These are phyloP conservation scores for Echites panduratus DNA, from an alignment of 257 asterid species.

Conservation along the genomic window DNA sequence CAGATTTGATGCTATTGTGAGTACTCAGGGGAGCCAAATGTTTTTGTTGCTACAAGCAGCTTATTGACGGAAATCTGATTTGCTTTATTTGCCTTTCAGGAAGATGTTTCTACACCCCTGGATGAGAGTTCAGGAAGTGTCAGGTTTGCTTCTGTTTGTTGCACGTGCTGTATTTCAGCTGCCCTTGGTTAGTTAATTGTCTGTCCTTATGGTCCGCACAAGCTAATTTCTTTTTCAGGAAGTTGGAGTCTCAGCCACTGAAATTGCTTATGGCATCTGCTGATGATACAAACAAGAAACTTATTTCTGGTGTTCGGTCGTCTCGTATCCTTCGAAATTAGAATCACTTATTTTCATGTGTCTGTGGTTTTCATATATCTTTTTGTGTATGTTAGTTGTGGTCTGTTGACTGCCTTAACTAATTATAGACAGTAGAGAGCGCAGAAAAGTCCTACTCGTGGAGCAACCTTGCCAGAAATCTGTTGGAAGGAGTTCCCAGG, in stretches of 20 bases:
- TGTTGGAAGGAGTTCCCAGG: slow-evolving; percentile 55
- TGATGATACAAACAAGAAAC: slow-evolving; percentile 71
- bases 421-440: slow-evolving; percentile 62
- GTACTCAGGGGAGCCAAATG: slow-evolving; percentile 21
- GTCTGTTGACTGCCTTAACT: slow-evolving; percentile 46
- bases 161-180: slow-evolving; percentile 10
- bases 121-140: slow-evolving; percentile 46
- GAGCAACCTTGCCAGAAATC: slow-evolving; percentile 84
- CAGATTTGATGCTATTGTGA: slow-evolving; percentile 46
- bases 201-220: slow-evolving; percentile 11
- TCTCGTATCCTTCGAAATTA: slow-evolving; percentile 68
- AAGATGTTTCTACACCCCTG: slow-evolving; percentile 34
- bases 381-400: slow-evolving; percentile 8
- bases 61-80: slow-evolving; percentile 15
- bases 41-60: slow-evolving; percentile 15
- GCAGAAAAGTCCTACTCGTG: slow-evolving; percentile 84
- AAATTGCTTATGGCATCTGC: slow-evolving; percentile 66
- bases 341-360: slow-evolving; percentile 13
- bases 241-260: slow-evolving; percentile 51
- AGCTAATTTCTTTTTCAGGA: slow-evolving; percentile 46
- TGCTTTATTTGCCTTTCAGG: slow-evolving; percentile 41
- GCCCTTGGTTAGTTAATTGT: slow-evolving; percentile 10
- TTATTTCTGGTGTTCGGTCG: slow-evolving; percentile 48
- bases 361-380: slow-evolving; percentile 12
- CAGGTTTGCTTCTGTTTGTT: slow-evolving; percentile 37